These are phyloP conservation scores for Coemansia sp. DNA, from an alignment of 192 early-diverging fungal genomes.

Conservation along the genomic window DNA sequence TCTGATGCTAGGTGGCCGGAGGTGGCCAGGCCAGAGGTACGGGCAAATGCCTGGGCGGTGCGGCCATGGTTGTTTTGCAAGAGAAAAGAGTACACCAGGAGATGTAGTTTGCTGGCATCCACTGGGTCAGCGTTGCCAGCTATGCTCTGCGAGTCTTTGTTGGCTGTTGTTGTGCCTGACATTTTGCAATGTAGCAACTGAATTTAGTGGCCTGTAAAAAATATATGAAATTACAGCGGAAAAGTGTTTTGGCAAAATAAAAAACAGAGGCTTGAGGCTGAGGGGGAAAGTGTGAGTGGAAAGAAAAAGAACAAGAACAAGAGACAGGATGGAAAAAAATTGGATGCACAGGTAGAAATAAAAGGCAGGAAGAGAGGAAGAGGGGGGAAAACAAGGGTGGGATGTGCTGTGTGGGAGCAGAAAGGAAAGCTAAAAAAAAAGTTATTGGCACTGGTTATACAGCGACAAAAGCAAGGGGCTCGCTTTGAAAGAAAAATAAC, in stretches of 20 bases:
- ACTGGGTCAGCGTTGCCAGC: conserved; percentile 8
- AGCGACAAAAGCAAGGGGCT: too few species aligned
- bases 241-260: not conserved
- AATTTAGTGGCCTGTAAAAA: too few species aligned
- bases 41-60: conserved; percentile 48
- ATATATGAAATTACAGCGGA: too few species aligned
- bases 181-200: not conserved
- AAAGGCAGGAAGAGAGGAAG: too few species aligned
- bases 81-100: conserved; percentile 47
- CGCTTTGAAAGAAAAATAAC: too few species aligned
- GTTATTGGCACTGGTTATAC: not conserved
- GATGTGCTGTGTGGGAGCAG: not conserved
- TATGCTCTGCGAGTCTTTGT: not conserved
- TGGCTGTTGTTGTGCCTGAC: not conserved
- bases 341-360: not conserved
- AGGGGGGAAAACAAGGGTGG: not conserved
- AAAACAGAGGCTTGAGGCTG: not conserved
- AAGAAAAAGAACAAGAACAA: conserved; percentile 6
- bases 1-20: conserved; percentile 18
- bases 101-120: conserved; percentile 36
- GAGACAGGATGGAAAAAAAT: not conserved
- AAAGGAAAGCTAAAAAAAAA: conserved; percentile 4
- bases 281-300: not conserved
- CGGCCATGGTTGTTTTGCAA: conserved; percentile 50
- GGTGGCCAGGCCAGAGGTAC: conserved; percentile 32